Conservation (phyloP, 345 rosid species). For the Sonneratia alba region DNA sequence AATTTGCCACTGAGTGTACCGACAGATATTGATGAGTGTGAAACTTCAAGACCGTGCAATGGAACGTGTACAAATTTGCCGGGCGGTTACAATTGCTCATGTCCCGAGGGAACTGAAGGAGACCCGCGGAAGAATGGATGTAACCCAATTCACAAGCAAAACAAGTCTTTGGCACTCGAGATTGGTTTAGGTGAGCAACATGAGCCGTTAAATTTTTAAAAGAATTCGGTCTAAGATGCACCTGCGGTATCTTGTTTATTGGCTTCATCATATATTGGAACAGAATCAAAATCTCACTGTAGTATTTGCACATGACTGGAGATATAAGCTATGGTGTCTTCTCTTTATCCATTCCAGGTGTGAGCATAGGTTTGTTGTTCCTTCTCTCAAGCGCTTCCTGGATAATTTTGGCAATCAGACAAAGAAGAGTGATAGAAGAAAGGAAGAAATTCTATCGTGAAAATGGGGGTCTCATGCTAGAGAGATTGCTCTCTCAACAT, state of each 20-base stretch:
- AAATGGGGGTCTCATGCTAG: constrained; percentile 31
- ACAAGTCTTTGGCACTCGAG: constrained; percentile 3
- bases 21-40: constrained; percentile 26
- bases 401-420: constrained; percentile 2
- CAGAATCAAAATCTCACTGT: no score
- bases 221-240: no score
- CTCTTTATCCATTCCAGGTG: no score
- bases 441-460: constrained; percentile 17
- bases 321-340: no score
- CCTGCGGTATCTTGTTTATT: no score
- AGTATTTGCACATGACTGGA: no score
- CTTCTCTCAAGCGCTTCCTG: background rate
- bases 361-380: no score
- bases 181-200: background rate
- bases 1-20: background rate
- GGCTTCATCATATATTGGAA: no score
- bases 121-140: constrained; percentile 18
- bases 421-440: constrained; percentile 8
- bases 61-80: fast-evolving
- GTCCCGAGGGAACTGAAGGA: constrained; percentile 22
- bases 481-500: constrained; percentile 15
- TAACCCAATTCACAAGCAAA: background rate
- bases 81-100: constrained; percentile 26
- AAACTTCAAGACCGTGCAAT: background rate
- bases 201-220: no score